A percentile compares a stretch with the other conserved stretches of the same genome.
Evolutionary conservation across 202 grass and related monocot species (phyloP).

Genomic region (Musa balbisiana): DNA sequence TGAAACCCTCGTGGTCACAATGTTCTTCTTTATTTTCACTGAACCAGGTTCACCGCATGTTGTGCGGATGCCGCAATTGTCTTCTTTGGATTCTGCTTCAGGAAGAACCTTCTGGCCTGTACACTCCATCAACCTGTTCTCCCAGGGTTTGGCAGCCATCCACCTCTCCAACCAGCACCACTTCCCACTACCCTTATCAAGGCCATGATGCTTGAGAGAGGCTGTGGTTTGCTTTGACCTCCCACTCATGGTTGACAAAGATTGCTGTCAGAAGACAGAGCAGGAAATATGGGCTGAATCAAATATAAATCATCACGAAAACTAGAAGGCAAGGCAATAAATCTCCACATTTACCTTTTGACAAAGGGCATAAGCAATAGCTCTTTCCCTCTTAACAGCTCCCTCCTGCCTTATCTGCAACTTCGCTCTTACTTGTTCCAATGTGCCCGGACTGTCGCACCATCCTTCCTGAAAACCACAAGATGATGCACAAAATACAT

Average conservation of each 20-base stretch:
- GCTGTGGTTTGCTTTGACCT: slow-evolving; percentile 34
- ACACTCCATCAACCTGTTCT: slow-evolving; percentile 80
- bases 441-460: slow-evolving; percentile 75
- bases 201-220: slow-evolving; percentile 47
- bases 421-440: slow-evolving; percentile 70
- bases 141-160: slow-evolving; percentile 90
- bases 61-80: slow-evolving; percentile 26
- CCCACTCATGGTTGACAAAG: slow-evolving; percentile 34
- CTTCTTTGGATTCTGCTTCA: slow-evolving; percentile 31
- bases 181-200: slow-evolving; percentile 52
- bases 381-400: slow-evolving; percentile 71
- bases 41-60: slow-evolving; percentile 42
- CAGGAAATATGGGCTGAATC: no score
- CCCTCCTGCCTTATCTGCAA: slow-evolving; percentile 81
- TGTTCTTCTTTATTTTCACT: slow-evolving; percentile 69
- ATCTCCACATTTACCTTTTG: slow-evolving; percentile 33
- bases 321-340: no score
- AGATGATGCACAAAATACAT: background rate
- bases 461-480: slow-evolving; percentile 67
- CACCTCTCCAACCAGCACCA: slow-evolving; percentile 97
- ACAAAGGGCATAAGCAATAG: slow-evolving; percentile 59
- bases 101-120: slow-evolving; percentile 38
- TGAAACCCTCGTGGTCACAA: slow-evolving; percentile 50
- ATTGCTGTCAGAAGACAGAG: slow-evolving; percentile 34
- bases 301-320: no score